Evolutionary conservation across 1,139 yeast genomes (phyloP), one percentile per base, ranked within the genome.

Genomic region (Geotrichum histeridarum): DNA sequence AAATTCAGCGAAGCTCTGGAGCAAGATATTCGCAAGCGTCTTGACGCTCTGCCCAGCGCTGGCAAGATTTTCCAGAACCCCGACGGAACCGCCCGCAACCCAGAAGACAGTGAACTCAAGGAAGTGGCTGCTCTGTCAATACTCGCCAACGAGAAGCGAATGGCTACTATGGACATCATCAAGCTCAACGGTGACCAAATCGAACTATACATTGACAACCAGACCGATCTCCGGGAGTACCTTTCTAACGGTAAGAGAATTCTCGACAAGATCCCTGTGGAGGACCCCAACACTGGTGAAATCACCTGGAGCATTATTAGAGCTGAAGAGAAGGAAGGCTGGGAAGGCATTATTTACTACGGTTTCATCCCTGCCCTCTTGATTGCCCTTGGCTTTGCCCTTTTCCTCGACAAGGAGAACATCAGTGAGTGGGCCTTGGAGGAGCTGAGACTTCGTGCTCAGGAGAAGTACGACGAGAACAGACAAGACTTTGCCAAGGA

Each of bases 211-310:
- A 71, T 77, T 61, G 84, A 80, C 67, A 86, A 86, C 73, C 77
- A 84, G 45, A 78, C 76, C 59, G 86, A 82, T 68, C 78, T 87
- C 65, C 72, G 74, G 59, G 78, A 79, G 66, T 80, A 81, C 77
- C 68, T 82, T 78, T 68, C 70, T 61, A 60, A 83, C 74, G 67
- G 80, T 73, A 64, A 83, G 79, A 71, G 87, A 64, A 84, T 87
- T 64, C 79, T 88, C 61, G 96, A 87, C 70, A 87, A 87, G 73
- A 81, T 87, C 59, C 95, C 96, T 53, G 86, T 82, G 67, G 86
- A 84, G 70, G 94, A 86, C 69, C 83, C 84, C 49, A 74, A 80
- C 42, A 83, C 89, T 15, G 95, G 95, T 38, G 86, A 83, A 65
- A 80, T 86, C 64, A 82, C 83, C 65, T 87, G 95, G 95, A 81